Percentiles rank a stretch among this genome's conserved stretches.
Conservation (phyloP, 768 basidiomycete genomes). For the Collybia sp. region DNA sequence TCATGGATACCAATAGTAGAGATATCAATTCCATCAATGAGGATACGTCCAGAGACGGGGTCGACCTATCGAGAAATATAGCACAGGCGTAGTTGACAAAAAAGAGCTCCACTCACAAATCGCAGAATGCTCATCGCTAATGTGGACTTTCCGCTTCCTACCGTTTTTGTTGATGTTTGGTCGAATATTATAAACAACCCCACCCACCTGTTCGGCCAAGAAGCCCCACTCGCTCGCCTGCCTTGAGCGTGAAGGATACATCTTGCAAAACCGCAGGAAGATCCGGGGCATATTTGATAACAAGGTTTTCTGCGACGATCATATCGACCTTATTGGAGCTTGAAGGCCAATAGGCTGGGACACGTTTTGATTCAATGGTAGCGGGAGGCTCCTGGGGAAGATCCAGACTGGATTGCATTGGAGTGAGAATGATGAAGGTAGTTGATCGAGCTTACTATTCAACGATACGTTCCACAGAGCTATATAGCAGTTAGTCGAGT, state of each 20-base stretch:
- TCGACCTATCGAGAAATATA: constrained; percentile 48
- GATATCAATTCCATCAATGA: constrained; percentile 88
- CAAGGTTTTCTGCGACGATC: constrained; percentile 68
- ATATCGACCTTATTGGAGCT: constrained; percentile 53
- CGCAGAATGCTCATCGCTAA: constrained; percentile 83
- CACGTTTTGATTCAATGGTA: constrained; percentile 65
- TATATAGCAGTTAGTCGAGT: constrained; percentile 18
- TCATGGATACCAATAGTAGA: constrained; percentile 82
- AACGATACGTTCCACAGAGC: constrained; percentile 86
- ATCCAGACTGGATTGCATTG: constrained; percentile 38
- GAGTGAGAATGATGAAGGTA: background rate
- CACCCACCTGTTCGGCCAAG: constrained; percentile 67
- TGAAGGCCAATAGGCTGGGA: constrained; percentile 93
- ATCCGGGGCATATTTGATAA: constrained; percentile 80
- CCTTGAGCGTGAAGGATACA: constrained; percentile 67
- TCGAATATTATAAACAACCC: background rate
- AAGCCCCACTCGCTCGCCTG: constrained; percentile 73
- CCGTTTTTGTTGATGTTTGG: too few species aligned
- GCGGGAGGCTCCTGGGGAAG: constrained; percentile 85
- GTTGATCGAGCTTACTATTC: constrained; percentile 60
- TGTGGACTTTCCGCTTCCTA: constrained; percentile 78
- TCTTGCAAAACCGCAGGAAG: constrained; percentile 76
- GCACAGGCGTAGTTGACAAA: background rate
- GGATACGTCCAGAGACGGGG: constrained; percentile 66
- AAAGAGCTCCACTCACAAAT: constrained; percentile 47